phyloP scores from a whole-genome alignment of 2,329 filamentous ascomycete species.

The Claviceps arundinis region DNA sequence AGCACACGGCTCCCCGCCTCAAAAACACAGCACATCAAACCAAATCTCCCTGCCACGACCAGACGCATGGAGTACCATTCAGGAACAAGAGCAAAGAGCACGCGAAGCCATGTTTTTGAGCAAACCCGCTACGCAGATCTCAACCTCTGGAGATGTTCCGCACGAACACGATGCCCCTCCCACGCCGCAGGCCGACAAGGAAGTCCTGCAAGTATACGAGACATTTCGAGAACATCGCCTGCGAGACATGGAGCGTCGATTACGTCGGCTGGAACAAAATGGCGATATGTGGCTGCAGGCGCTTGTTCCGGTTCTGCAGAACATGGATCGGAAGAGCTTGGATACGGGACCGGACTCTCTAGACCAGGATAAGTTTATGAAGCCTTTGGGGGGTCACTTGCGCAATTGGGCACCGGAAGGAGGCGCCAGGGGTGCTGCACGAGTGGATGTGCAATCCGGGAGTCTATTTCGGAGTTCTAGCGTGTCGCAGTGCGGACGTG shows the following conservation, averaged over 20 bases:
- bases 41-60: constrained; percentile 19
- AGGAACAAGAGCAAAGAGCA: constrained; percentile 15
- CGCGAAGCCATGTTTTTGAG: constrained; percentile 11
- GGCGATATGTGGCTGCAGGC: constrained; percentile 32
- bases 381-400: constrained; percentile 6
- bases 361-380: too few relatives aligned
- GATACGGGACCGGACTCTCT: constrained; percentile 8
- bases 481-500: constrained; percentile 14
- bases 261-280: constrained; percentile 32
- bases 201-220: constrained; percentile 26
- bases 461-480: constrained; percentile 13
- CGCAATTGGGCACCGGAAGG: constrained; percentile 22
- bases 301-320: constrained; percentile 31
- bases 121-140: constrained; percentile 10
- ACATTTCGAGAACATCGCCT: constrained; percentile 27
- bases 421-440: constrained; percentile 10
- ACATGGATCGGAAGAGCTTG: constrained; percentile 26
- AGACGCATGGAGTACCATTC: constrained; percentile 20
- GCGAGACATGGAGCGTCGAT: constrained; percentile 33
- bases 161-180: constrained; percentile 10
- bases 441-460: not conserved
- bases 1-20: constrained; percentile 14
- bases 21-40: constrained; percentile 12
- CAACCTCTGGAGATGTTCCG: constrained; percentile 12
- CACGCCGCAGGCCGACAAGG: constrained; percentile 15